Evolutionary conservation across 129 eudicot genomes (phyloP).

Genomic region (Deinandra increscens): DNA sequence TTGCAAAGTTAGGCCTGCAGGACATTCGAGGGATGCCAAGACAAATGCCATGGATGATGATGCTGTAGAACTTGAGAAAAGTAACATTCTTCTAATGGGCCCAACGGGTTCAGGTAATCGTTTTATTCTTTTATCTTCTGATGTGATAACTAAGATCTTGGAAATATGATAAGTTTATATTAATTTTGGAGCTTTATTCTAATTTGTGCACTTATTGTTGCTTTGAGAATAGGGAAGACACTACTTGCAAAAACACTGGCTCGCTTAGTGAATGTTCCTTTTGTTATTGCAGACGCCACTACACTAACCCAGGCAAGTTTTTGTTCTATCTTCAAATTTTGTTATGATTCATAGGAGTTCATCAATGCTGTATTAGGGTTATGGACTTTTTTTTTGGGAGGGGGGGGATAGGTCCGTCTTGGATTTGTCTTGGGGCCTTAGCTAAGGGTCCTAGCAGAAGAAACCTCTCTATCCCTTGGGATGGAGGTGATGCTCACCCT

Average conservation of each 20-base stretch:
- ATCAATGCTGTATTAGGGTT: too few relatives aligned
- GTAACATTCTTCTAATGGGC: slow-evolving; percentile 95
- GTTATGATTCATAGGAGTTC: background rate
- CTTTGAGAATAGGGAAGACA: slow-evolving; percentile 78
- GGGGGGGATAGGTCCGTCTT: too few relatives aligned
- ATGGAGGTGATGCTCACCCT: too few relatives aligned
- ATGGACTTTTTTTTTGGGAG: too few relatives aligned
- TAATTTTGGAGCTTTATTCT: background rate
- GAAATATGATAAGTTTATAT: too few relatives aligned
- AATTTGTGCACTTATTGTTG: background rate
- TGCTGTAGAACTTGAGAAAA: slow-evolving; percentile 88
- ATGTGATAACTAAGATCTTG: background rate
- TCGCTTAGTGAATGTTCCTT: slow-evolving; percentile 75
- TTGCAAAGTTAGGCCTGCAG: slow-evolving; percentile 65
- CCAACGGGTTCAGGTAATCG: slow-evolving; percentile 97
- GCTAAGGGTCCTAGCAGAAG: too few relatives aligned
- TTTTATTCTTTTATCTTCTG: background rate
- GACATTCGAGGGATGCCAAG: slow-evolving; percentile 42
- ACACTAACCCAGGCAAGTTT: slow-evolving; percentile 72
- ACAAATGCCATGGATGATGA: slow-evolving; percentile 58
- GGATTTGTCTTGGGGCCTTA: too few relatives aligned
- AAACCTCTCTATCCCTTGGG: too few relatives aligned
- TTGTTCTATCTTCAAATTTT: slow-evolving; percentile 1
- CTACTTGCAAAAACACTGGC: slow-evolving; percentile 79
- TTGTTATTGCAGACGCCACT: slow-evolving; percentile 88